phyloP scores from a whole-genome alignment of 306 rosid genomes.

The Cicer bijugum region DNA sequence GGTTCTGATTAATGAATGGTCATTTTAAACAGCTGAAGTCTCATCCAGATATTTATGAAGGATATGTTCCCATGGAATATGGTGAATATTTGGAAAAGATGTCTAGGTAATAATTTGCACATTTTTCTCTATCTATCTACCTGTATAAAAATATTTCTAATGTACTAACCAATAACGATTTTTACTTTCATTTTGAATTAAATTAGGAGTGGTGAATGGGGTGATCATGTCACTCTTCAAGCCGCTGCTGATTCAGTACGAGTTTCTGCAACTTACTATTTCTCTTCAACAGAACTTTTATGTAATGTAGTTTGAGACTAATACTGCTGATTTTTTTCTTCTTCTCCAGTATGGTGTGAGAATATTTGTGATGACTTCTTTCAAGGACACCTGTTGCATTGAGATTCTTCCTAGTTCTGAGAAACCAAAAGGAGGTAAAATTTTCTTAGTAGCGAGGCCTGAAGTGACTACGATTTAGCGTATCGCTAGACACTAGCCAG shows the following conservation, averaged over 20 bases:
- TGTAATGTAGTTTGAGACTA: not conserved
- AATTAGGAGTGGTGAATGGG: slow-evolving; percentile 91
- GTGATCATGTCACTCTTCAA: slow-evolving; percentile 92
- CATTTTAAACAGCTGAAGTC: slow-evolving; percentile 65
- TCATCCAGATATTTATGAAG: slow-evolving; percentile 78
- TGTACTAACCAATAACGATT: slow-evolving; percentile 24
- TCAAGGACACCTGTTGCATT: slow-evolving; percentile 79
- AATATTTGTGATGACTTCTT: slow-evolving; percentile 82
- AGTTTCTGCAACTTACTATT: slow-evolving; percentile 24
- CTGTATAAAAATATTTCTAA: slow-evolving; percentile 19
- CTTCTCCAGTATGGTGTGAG: slow-evolving; percentile 67
- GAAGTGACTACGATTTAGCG: not conserved
- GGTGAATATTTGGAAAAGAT: slow-evolving; percentile 73
- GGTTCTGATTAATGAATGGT: slow-evolving; percentile 46
- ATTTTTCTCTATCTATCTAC: slow-evolving; percentile 1
- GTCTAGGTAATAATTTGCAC: slow-evolving; percentile 57
- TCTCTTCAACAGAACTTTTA: slow-evolving; percentile 10
- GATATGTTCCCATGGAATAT: slow-evolving; percentile 88
- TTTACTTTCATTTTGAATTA: slow-evolving; percentile 41
- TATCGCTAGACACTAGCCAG: not conserved
- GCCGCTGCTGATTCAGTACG: slow-evolving; percentile 85
- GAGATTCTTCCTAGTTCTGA: slow-evolving; percentile 79
- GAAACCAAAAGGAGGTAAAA: slow-evolving; percentile 69
- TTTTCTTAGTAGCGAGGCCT: slow-evolving; percentile 2
- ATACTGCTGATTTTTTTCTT: slow-evolving; percentile 22